A percentile compares a stretch with the other conserved stretches of the same genome.
Evolutionary conservation across 352 stramenopile genomes (phyloP).

Genomic region (Globisporangium nunn): DNA sequence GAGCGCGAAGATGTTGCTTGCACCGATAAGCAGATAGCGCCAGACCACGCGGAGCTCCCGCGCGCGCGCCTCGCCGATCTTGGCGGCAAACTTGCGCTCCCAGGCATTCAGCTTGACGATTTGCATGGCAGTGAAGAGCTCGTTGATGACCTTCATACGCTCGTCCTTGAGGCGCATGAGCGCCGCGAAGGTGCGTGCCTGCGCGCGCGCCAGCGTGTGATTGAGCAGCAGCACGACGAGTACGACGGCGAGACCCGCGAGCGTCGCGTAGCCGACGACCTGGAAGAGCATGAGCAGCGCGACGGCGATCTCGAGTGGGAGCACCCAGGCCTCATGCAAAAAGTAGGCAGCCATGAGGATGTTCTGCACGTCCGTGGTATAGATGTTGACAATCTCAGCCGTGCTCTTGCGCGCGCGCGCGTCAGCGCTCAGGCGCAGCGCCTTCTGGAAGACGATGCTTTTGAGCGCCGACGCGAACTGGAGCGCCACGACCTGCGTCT

Average conservation of each 20-base stretch:
- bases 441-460: constrained; percentile 72
- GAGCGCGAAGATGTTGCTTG: constrained; percentile 29
- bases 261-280: constrained; percentile 42
- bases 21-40: constrained; percentile 41
- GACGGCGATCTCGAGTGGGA: constrained; percentile 43
- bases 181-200: constrained; percentile 24
- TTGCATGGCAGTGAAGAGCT: constrained; percentile 78
- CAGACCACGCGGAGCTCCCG: constrained; percentile 44
- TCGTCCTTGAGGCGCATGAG: constrained; percentile 39
- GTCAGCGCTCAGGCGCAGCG: constrained; percentile 34
- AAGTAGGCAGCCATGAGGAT: constrained; percentile 54
- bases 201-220: constrained; percentile 28
- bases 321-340: constrained; percentile 68
- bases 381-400: constrained; percentile 45
- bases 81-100: constrained; percentile 86
- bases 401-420: constrained; percentile 26
- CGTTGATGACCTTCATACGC: constrained; percentile 46
- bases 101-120: constrained; percentile 95
- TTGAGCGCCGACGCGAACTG: constrained; percentile 59
- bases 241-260: constrained; percentile 29
- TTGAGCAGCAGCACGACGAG: constrained; percentile 37
- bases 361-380: constrained; percentile 51
- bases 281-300: constrained; percentile 43
- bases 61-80: constrained; percentile 31
- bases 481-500: constrained; percentile 58